A percentile compares a stretch with the other conserved stretches of the same genome.
Evolutionary conservation across 257 asterid genomes (phyloP).

Genomic region (Solanum lycopersicoides): DNA sequence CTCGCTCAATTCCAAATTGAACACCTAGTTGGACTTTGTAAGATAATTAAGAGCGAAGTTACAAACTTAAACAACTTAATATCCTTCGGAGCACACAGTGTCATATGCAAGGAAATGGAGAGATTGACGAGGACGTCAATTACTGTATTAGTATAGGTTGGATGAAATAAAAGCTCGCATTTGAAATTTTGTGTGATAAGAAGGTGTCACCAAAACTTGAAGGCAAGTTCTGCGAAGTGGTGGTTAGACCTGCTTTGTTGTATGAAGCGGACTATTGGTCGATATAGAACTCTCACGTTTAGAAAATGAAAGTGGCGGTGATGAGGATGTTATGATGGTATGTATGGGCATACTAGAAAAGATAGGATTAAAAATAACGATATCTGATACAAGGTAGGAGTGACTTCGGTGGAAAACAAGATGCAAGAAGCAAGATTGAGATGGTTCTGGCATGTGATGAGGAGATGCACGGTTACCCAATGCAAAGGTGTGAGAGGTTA

Average conservation of each 20-base stretch:
- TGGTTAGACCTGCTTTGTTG: background rate
- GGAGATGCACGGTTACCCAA: background rate
- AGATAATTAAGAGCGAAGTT: background rate
- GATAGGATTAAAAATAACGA: background rate
- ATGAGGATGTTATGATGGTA: background rate
- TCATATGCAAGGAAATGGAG: background rate
- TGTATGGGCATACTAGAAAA: background rate
- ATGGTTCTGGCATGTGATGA: background rate
- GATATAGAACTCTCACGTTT: background rate
- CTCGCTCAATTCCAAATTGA: background rate
- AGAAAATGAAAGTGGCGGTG: background rate
- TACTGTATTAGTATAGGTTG: background rate
- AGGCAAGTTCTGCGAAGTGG: background rate
- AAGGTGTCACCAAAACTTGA: background rate
- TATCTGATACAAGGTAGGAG: background rate
- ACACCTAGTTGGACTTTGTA: background rate
- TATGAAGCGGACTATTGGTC: background rate
- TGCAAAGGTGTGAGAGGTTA: background rate
- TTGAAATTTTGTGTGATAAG: background rate
- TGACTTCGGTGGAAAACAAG: background rate
- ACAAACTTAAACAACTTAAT: background rate
- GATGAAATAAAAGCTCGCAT: background rate
- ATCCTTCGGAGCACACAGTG: background rate
- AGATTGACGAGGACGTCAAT: background rate
- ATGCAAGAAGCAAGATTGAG: background rate